Base-by-base conservation (phyloP, 192 early-diverging fungal species). In the Polychytrium aggregatum region DNA sequence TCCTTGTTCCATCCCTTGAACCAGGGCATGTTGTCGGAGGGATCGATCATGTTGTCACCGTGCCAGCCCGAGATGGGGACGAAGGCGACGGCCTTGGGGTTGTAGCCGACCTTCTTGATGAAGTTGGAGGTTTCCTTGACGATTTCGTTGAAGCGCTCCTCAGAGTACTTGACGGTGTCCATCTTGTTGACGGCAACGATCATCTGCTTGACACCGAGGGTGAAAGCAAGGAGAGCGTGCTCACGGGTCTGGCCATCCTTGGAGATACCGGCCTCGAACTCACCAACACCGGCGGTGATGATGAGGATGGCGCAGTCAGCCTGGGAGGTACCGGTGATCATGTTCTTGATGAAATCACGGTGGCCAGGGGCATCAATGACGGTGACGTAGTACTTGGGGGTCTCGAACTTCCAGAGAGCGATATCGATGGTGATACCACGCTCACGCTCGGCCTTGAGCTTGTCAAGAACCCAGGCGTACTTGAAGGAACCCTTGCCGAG, bases 391-490 rank as follows among this genome's bases (percentile, higher is more conserved):
- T 81, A 92, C 80, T 92, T 88, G 72, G 86, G 82, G 50, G 94
- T 95, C 71, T 91, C 88, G 68, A 79, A 78, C 65, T 93, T 90
- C 89, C 88, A 89, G 56, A 90, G 79, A 71, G 94, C 89, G 67
- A 91, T 92, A 65, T 92, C 94, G 59, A 97, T 97, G 76, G 94
- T 98, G 67, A 98, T 90, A 88, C 94, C 94, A 85, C 94, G 90
- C 74, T 90, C 90, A 79, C 94, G 92, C 79, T 98, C 94, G 49
- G 88, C 94, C 88, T 98, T 96, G 45, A 91, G 86, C 69, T 92
- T 90, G 81, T 98, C 95, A 59, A 98, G 77, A 63, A 93, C 90
- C 90, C 90, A 98, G 58, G 96, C 96, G 82, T 92, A 98, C 78
- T 91, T 92, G 88, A 98, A 98, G 50, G 96, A 98, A 70, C 88